Conservation (phyloP, 2,329 filamentous ascomycete genomes). For the Penicillium italicum region DNA sequence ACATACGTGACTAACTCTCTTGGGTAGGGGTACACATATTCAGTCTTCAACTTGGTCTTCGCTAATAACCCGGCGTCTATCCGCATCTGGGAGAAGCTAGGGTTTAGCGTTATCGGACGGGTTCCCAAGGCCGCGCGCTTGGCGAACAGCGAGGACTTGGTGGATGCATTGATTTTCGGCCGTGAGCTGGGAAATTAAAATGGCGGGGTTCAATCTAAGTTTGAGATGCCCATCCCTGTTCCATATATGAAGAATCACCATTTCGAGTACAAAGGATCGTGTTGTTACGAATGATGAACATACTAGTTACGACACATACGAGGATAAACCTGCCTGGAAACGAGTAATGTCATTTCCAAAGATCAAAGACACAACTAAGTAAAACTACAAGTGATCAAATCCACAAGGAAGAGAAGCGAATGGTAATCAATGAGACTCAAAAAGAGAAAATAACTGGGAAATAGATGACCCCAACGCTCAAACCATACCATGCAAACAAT, state of each 20-base stretch:
- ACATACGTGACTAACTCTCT: neutral
- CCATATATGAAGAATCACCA: neutral
- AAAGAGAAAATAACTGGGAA: constrained; percentile 4
- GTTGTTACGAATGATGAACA: neutral
- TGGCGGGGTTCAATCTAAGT: neutral
- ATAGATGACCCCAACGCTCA: constrained; percentile 18
- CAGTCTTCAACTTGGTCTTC: constrained; percentile 42
- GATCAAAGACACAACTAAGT: constrained; percentile 3
- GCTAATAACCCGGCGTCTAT: constrained; percentile 40
- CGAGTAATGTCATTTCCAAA: neutral
- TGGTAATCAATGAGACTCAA: constrained; percentile 6
- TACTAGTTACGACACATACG: neutral
- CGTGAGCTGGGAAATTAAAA: constrained; percentile 27
- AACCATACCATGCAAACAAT: constrained; percentile 25
- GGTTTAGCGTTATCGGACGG: constrained; percentile 37
- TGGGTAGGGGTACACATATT: constrained; percentile 40
- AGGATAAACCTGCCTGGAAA: neutral
- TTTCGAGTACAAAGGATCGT: constrained; percentile 1
- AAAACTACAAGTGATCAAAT: constrained; percentile 21
- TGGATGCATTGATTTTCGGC: constrained; percentile 41
- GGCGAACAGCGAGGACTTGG: constrained; percentile 36
- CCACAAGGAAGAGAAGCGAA: constrained; percentile 17
- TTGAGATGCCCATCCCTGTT: neutral
- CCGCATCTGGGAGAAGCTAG: constrained; percentile 39
- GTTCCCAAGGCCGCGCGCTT: constrained; percentile 37